phyloP scores from a whole-genome alignment of 192 early-diverging fungal genomes.

The Powellomyces hirtus region DNA sequence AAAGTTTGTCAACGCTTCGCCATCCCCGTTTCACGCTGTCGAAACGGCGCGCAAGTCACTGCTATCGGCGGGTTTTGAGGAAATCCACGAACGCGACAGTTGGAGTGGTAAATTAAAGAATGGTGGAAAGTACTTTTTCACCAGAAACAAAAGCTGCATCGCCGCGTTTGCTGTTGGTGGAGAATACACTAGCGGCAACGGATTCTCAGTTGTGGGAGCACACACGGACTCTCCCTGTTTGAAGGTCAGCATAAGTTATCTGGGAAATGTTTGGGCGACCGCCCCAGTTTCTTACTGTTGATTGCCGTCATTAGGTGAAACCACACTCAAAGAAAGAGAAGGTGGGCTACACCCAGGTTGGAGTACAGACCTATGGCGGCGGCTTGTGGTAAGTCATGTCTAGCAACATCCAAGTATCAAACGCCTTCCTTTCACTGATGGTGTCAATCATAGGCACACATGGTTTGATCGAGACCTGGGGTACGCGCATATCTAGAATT shows the following conservation, averaged over 20 bases:
- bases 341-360: slow-evolving; percentile 83
- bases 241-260: too few relatives aligned
- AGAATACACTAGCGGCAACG: slow-evolving; percentile 53
- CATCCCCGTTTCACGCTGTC: slow-evolving; percentile 96
- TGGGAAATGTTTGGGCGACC: too few relatives aligned
- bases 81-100: slow-evolving; percentile 85
- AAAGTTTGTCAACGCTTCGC: slow-evolving; percentile 86
- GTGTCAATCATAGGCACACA: slow-evolving; percentile 67
- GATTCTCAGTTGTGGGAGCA: slow-evolving; percentile 88
- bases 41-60: slow-evolving; percentile 74
- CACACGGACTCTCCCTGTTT: slow-evolving; percentile 98
- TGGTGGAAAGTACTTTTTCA: slow-evolving; percentile 95
- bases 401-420: background rate
- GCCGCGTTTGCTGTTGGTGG: slow-evolving; percentile 95
- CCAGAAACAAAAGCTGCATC: slow-evolving; percentile 73
- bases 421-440: background rate
- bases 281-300: too few relatives aligned
- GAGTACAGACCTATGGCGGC: slow-evolving; percentile 79
- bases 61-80: slow-evolving; percentile 72
- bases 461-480: slow-evolving; percentile 99
- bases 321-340: slow-evolving; percentile 91
- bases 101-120: slow-evolving; percentile 71
- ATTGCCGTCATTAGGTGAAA: slow-evolving; percentile 63
- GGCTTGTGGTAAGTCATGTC: slow-evolving; percentile 68
- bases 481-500: slow-evolving; percentile 1